phyloP scores from a whole-genome alignment of 139 green algal genomes.

The Closterium sp. region DNA sequence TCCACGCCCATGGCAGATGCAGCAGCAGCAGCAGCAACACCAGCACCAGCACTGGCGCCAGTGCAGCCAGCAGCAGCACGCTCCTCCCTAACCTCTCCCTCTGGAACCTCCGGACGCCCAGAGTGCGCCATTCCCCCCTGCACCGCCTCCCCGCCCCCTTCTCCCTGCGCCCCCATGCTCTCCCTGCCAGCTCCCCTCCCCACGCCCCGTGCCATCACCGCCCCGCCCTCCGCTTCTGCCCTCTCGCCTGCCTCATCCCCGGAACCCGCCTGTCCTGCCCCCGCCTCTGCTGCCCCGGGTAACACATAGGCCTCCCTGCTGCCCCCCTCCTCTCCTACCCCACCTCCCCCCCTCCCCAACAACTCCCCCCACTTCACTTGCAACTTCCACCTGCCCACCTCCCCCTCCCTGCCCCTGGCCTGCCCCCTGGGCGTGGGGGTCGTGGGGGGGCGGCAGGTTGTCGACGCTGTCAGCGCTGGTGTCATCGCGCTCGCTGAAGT shows the following conservation, averaged over 20 bases:
- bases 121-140: too few species aligned
- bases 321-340: not conserved
- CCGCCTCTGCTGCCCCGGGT: too few species aligned
- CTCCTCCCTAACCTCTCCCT: not conserved
- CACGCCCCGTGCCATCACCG: not conserved
- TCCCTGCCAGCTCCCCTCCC: not conserved
- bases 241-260: not conserved
- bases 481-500: conserved; percentile 15
- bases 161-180: not conserved
- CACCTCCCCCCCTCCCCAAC: not conserved
- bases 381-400: not conserved
- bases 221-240: not conserved
- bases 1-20: not conserved
- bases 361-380: not conserved
- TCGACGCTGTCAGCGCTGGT: conserved; percentile 25
- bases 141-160: not conserved
- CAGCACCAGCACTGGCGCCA: not conserved
- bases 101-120: too few species aligned
- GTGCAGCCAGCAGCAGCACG: not conserved
- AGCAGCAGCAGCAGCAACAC: not conserved
- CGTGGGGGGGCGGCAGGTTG: conserved; percentile 7
- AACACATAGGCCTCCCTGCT: not conserved
- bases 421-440: not conserved
- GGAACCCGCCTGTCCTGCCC: not conserved
- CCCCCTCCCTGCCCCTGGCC: not conserved